Evolutionary conservation across 2,329 filamentous ascomycete genomes (phyloP).

Genomic region (Chrysosporium queenslandicum): DNA sequence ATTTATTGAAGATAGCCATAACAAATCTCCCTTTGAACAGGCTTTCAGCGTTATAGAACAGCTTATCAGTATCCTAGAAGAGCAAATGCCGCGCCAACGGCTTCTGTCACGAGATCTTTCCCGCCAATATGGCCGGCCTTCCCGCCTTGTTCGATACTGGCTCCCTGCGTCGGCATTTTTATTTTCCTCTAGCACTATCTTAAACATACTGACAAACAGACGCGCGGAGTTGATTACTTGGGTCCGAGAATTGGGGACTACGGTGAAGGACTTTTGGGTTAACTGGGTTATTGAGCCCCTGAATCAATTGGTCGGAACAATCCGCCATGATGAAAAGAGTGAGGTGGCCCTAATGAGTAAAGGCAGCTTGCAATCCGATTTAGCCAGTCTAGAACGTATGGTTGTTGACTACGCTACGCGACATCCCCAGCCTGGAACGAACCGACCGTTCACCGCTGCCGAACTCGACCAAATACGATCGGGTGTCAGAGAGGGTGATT

Average conservation of each 20-base stretch:
- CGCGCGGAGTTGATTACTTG: slow-evolving; percentile 69
- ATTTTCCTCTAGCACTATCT: slow-evolving; percentile 75
- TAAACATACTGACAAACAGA: slow-evolving; percentile 64
- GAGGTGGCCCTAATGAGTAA: slow-evolving; percentile 97
- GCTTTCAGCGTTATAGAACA: slow-evolving; percentile 26
- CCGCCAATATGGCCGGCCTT: slow-evolving; percentile 62
- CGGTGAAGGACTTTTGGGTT: slow-evolving; percentile 78
- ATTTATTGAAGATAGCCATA: slow-evolving; percentile 36
- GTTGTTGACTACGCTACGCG: slow-evolving; percentile 91
- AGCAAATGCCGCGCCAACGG: slow-evolving; percentile 58
- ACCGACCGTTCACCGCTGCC: slow-evolving; percentile 50
- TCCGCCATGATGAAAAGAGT: slow-evolving; percentile 81
- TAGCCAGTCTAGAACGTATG: slow-evolving; percentile 90
- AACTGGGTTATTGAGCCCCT: slow-evolving; percentile 92
- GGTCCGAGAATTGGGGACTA: slow-evolving; percentile 68
- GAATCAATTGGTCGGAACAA: slow-evolving; percentile 76
- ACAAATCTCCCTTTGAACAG: slow-evolving; percentile 19
- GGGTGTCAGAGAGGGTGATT: slow-evolving; percentile 80
- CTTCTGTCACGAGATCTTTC: slow-evolving; percentile 48
- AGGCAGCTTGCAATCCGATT: slow-evolving; percentile 78
- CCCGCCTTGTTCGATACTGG: slow-evolving; percentile 75
- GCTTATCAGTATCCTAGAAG: slow-evolving; percentile 51
- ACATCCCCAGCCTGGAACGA: slow-evolving; percentile 48
- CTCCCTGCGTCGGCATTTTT: slow-evolving; percentile 61
- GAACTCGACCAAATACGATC: slow-evolving; percentile 65